A percentile compares a stretch with the other conserved stretches of the same genome.
phyloP scores from a whole-genome alignment of 176 grass and related monocot genomes.

The Oryza rufipogon region DNA sequence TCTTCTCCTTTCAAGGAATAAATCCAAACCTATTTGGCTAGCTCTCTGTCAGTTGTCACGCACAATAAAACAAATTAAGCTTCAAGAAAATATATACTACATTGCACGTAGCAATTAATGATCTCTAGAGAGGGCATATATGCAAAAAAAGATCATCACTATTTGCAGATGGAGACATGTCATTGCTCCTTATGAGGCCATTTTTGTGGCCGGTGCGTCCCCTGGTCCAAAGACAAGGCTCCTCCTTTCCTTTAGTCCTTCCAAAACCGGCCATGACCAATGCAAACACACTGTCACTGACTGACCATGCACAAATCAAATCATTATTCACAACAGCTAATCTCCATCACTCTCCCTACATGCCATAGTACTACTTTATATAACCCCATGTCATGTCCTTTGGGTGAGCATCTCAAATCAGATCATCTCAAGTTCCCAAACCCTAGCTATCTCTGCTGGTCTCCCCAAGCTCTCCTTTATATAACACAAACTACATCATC shows the following conservation, averaged over 20 bases:
- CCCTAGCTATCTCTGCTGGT: constrained; percentile 22
- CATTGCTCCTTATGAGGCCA: constrained; percentile 74
- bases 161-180: constrained; percentile 62
- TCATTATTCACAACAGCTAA: constrained; percentile 57
- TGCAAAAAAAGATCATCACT: constrained; percentile 39
- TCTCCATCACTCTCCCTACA: constrained; percentile 21
- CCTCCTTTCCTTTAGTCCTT: constrained; percentile 63
- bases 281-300: constrained; percentile 32
- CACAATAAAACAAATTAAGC: neutral
- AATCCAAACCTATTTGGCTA: constrained; percentile 5
- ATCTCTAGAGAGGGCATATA: neutral
- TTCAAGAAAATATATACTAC: neutral
- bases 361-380: constrained; percentile 18
- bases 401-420: constrained; percentile 29
- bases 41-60: neutral
- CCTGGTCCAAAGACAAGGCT: constrained; percentile 66
- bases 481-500: constrained; percentile 27
- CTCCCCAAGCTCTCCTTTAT: constrained; percentile 23
- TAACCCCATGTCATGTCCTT: constrained; percentile 7
- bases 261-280: constrained; percentile 65
- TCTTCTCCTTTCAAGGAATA: constrained; percentile 1
- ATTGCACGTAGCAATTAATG: neutral
- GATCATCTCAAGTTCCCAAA: constrained; percentile 36
- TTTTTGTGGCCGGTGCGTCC: constrained; percentile 62
- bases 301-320: constrained; percentile 36